Evolutionary conservation across 2,329 filamentous ascomycete species (phyloP).

Genomic region (Raffaelea albimanens): DNA sequence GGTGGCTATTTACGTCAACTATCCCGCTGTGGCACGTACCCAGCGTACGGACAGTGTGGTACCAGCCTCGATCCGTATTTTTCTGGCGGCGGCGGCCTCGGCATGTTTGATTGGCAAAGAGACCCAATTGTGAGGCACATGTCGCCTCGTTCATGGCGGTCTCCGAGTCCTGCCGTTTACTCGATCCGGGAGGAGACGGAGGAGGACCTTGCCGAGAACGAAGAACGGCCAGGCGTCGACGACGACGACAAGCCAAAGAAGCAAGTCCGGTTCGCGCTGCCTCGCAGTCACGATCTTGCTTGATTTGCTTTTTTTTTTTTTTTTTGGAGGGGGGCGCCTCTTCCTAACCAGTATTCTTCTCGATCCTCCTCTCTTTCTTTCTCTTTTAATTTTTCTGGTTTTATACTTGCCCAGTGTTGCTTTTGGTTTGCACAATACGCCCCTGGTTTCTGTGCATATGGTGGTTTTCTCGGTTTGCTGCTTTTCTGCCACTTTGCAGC

Average conservation of each 20-base stretch:
- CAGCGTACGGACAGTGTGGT: slow-evolving; percentile 18
- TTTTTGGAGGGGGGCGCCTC: too few relatives aligned
- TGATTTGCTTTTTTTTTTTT: background rate
- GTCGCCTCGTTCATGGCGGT: slow-evolving; percentile 42
- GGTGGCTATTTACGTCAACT: background rate
- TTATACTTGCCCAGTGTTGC: too few relatives aligned
- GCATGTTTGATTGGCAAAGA: too few relatives aligned
- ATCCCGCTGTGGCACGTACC: slow-evolving; percentile 18
- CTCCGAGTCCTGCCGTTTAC: slow-evolving; percentile 51
- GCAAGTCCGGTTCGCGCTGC: slow-evolving; percentile 11
- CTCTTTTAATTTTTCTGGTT: too few relatives aligned
- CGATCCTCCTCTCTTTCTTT: background rate
- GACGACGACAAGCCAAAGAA: background rate
- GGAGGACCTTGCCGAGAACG: slow-evolving; percentile 31
- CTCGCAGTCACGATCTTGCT: slow-evolving; percentile 2
- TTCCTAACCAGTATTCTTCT: too few relatives aligned
- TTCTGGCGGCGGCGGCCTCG: slow-evolving; percentile 19
- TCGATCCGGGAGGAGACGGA: slow-evolving; percentile 51
- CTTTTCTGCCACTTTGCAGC: slow-evolving; percentile 25
- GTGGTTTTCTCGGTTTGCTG: slow-evolving; percentile 32
- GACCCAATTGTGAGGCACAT: too few relatives aligned
- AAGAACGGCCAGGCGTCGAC: background rate
- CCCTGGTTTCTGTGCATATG: too few relatives aligned
- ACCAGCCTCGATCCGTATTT: slow-evolving; percentile 18
- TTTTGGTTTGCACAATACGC: too few relatives aligned